Evolutionary conservation across 1,284 basidiomycete genomes (phyloP), one percentile per base, ranked within the genome.

Genomic region (Tilletia setariae): DNA sequence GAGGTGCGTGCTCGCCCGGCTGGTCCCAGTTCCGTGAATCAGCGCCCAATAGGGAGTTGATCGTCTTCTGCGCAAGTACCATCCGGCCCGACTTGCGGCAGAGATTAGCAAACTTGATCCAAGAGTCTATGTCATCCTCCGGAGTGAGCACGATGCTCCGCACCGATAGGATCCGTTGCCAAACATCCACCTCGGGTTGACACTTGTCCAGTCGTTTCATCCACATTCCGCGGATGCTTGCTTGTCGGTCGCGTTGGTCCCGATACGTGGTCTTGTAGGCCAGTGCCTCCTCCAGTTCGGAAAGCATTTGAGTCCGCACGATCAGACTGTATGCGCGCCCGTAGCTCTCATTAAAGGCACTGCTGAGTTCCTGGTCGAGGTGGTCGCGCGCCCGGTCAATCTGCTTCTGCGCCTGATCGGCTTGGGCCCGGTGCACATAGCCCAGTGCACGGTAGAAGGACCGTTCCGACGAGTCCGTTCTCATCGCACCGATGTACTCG

Each of bases 291-390:
- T 99, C 96, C 8, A 99, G 87, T 82, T 99, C 96, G 0, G 95
- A 94, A 21, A 99, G 87, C 93, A 98, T 97, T 84, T 99, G 96
- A 0, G 97, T 94, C 13, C 96, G 90, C 66, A 99, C 94, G 86
- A 98, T 92, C 59, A 92, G 75, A 64, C 93, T 93, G 84, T 98
- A 98, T 0, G 94, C 93, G 51, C 96, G 89, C 35, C 92, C 92
- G 84, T 98, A 98, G 71, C 93, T 93, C 84, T 98, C 96, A 59
- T 93, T 92, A 23, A 95, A 91, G 71, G 98, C 89, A 0, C 92
- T 91, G 0, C 91, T 93, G 61, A 99, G 85, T 81, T 98, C 95
- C 0, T 90, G 90, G 82, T 98, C 94, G 65, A 98, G 85, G 61
- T 93, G 85, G 82, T 98, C 96, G 47, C 96, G 89, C n/a, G 96